Percentiles rank a stretch among this genome's conserved stretches.
Evolutionary conservation across 2,329 filamentous ascomycete genomes (phyloP).

Genomic region (Metarhizium robertsii): DNA sequence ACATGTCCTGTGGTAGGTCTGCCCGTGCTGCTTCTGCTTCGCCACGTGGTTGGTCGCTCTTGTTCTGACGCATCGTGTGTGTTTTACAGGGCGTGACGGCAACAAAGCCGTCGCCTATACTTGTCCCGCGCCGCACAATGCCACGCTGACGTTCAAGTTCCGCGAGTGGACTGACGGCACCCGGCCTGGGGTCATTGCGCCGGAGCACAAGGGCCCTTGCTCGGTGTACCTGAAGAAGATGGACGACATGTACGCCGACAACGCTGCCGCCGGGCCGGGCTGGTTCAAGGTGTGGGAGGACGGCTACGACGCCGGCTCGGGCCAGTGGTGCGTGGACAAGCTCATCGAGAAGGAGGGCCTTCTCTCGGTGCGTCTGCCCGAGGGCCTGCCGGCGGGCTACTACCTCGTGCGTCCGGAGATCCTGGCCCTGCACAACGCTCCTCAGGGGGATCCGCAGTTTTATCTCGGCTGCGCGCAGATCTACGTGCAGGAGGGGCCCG

Average conservation of each 20-base stretch:
- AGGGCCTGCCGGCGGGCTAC: slow-evolving; percentile 51
- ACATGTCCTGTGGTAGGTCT: slow-evolving; percentile 61
- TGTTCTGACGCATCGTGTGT: background rate
- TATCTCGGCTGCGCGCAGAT: slow-evolving; percentile 66
- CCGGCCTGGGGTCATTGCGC: slow-evolving; percentile 46
- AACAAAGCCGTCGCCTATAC: slow-evolving; percentile 34
- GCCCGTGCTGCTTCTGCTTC: background rate
- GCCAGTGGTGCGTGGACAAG: slow-evolving; percentile 62
- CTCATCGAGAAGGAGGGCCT: slow-evolving; percentile 56
- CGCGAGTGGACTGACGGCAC: slow-evolving; percentile 49
- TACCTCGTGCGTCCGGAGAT: slow-evolving; percentile 67
- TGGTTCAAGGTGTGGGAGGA: slow-evolving; percentile 76
- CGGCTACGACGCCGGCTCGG: slow-evolving; percentile 46
- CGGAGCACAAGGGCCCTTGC: slow-evolving; percentile 57
- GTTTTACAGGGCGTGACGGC: slow-evolving; percentile 31
- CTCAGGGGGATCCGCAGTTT: slow-evolving; percentile 56
- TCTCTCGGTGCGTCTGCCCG: slow-evolving; percentile 52
- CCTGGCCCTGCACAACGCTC: slow-evolving; percentile 56
- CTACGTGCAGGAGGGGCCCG: slow-evolving; percentile 42
- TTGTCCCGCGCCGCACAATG: slow-evolving; percentile 40
- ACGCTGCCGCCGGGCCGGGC: slow-evolving; percentile 47
- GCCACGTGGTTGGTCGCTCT: background rate
- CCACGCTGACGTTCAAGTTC: slow-evolving; percentile 57
- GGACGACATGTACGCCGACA: slow-evolving; percentile 38
- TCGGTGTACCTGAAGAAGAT: slow-evolving; percentile 68